phyloP scores from a whole-genome alignment of 306 rosid genomes.

The Lathyrus sativus region DNA sequence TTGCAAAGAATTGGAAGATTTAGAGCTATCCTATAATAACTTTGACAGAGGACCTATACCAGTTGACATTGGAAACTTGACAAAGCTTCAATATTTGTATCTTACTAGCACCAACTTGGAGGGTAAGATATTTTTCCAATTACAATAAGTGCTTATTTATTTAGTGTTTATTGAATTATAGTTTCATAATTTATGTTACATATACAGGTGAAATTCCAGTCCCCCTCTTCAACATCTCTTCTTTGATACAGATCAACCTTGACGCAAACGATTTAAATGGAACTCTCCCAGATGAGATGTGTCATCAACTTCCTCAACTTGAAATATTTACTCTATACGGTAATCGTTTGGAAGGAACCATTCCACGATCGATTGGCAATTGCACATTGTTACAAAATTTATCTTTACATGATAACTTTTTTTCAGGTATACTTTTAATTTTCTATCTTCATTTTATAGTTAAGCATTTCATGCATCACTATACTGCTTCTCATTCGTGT shows the following conservation, averaged over 20 bases:
- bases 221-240: slow-evolving; percentile 32
- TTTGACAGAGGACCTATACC: slow-evolving; percentile 14
- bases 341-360: neutral
- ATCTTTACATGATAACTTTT: neutral
- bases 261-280: neutral
- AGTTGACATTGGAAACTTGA: slow-evolving; percentile 24
- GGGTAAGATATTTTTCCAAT: neutral
- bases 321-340: rapidly evolving
- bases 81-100: neutral
- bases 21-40: neutral
- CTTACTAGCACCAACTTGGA: neutral
- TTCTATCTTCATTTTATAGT: neutral
- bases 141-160: too few species aligned
- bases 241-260: neutral
- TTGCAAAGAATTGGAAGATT: slow-evolving; percentile 16
- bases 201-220: slow-evolving; percentile 29
- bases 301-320: slow-evolving; percentile 18
- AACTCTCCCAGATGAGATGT: slow-evolving; percentile 3
- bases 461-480: neutral
- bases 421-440: slow-evolving; percentile 24
- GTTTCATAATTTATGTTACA: slow-evolving; percentile 5
- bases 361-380: slow-evolving; percentile 29
- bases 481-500: neutral
- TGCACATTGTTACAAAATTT: neutral
- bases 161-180: neutral